Evolutionary conservation across 2,329 filamentous ascomycete genomes (phyloP).

Genomic region (Alternaria triticimaculans): DNA sequence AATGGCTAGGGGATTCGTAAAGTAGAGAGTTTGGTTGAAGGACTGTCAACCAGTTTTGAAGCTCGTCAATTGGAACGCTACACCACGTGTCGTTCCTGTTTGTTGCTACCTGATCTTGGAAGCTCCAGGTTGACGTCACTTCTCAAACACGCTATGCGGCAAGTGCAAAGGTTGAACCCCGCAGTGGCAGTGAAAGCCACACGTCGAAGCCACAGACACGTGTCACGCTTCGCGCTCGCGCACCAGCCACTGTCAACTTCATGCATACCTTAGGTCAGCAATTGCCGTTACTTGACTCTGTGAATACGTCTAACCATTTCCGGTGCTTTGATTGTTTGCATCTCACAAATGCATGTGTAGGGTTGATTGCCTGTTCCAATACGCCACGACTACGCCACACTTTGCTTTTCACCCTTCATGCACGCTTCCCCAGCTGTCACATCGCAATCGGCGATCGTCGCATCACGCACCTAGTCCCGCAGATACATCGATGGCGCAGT

Average conservation of each 20-base stretch:
- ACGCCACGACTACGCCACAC: neutral
- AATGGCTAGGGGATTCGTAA: neutral
- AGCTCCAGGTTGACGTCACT: conserved; percentile 2
- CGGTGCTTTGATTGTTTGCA: conserved; percentile 17
- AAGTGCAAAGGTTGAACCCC: conserved; percentile 1
- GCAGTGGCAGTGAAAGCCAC: conserved; percentile 4
- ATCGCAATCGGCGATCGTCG: neutral
- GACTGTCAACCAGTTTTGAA: neutral
- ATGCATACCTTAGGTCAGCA: neutral
- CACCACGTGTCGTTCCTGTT: conserved; percentile 3
- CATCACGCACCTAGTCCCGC: neutral
- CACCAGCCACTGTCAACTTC: neutral
- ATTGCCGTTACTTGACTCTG: conserved; percentile 1
- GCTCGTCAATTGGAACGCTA: neutral
- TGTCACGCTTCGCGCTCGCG: neutral
- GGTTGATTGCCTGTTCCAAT: neutral
- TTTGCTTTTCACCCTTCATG: neutral
- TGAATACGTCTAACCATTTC: neutral
- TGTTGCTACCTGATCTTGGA: conserved; percentile 2
- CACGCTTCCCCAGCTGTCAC: neutral
- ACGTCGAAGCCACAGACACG: conserved; percentile 4
- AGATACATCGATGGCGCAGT: neutral
- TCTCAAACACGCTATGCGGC: neutral
- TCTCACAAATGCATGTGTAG: neutral
- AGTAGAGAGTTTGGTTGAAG: neutral